Evolutionary conservation across 2,329 filamentous ascomycete species (phyloP).

Genomic region (Ceratocystis colombiana): DNA sequence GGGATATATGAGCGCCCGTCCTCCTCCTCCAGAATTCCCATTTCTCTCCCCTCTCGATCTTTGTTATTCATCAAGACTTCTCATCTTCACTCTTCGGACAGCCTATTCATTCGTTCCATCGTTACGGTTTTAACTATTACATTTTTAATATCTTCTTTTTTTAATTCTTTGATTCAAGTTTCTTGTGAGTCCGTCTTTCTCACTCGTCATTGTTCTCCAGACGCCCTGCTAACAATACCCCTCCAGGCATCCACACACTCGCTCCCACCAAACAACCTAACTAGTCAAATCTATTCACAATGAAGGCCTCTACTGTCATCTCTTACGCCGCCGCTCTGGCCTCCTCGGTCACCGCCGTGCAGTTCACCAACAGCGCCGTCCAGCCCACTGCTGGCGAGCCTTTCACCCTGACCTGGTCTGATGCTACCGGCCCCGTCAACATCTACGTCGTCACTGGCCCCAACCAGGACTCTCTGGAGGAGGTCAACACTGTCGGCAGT

Average conservation of each 20-base stretch:
- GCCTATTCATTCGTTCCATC: constrained; percentile 5
- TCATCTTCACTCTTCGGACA: background rate
- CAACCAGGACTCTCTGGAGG: constrained; percentile 36
- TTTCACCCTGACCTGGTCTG: constrained; percentile 44
- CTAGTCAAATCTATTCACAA: constrained; percentile 35
- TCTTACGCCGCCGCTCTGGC: constrained; percentile 41
- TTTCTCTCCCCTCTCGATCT: background rate
- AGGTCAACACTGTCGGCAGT: constrained; percentile 41
- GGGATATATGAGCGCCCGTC: constrained; percentile 10
- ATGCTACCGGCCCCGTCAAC: constrained; percentile 38
- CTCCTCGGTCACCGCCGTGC: constrained; percentile 40
- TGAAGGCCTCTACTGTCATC: constrained; percentile 45
- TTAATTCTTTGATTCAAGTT: constrained; percentile 7
- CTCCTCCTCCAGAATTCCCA: background rate
- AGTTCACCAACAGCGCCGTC: constrained; percentile 36
- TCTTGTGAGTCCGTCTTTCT: background rate
- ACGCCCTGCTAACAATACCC: background rate
- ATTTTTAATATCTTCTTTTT: constrained; percentile 8
- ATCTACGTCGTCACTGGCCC: constrained; percentile 48
- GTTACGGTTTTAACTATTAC: constrained; percentile 9
- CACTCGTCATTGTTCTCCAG: background rate
- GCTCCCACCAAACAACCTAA: constrained; percentile 6
- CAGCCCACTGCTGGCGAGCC: constrained; percentile 44
- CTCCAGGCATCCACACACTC: constrained; percentile 14
- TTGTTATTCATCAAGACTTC: background rate